Base-by-base conservation (phyloP, 495 filamentous ascomycete genomes). In the Mytilinidion resinicola region DNA sequence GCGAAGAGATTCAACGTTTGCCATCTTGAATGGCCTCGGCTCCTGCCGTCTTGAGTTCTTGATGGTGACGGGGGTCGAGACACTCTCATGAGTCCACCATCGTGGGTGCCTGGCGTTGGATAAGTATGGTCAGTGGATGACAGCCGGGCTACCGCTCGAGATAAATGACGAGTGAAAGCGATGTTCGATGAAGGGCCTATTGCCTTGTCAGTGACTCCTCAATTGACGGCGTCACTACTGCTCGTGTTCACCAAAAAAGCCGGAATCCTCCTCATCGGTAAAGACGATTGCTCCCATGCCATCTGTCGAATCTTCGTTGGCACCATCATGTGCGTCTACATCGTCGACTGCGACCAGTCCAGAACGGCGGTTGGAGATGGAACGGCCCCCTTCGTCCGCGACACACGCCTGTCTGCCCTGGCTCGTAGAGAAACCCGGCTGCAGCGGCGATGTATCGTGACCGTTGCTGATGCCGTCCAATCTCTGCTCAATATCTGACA, bases 131-230 rank as follows among this genome's bases (percentile, higher is more conserved):
- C 12, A 51, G 25, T 35, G 35, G 42, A 62, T 58, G 10, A 51
- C 37, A 20, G 8, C 2, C 20, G 42, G 20, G 42, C 42, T 10
- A 73, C 55, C 10, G 70, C 73, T 19, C 65, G 46, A 2, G 67
- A 70, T 6, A 75, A 48, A 56, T 73, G 71, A 14, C 74, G 69
- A 14, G 75, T 66, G 48, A 79, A 78, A 1, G 76, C 75, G 41
- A 77, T 74, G 61, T 79, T 78, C 1, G 77, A 79, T 5, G 77
- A 78, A 7, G 77, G 70, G 1, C 77, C 75, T 78, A 30, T 7
- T n/a, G 34, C 21, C 25, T 30, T 6, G 25, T 30, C 25, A 30
- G 25, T 30, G 25, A 30, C 25, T 30, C 25, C 25, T 30, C 25
- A 30, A 30, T 30, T 30, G 25, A 30, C 25, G 25, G 25, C 25